Conservation (phyloP, 768 basidiomycete genomes). For the Boletus sp. region DNA sequence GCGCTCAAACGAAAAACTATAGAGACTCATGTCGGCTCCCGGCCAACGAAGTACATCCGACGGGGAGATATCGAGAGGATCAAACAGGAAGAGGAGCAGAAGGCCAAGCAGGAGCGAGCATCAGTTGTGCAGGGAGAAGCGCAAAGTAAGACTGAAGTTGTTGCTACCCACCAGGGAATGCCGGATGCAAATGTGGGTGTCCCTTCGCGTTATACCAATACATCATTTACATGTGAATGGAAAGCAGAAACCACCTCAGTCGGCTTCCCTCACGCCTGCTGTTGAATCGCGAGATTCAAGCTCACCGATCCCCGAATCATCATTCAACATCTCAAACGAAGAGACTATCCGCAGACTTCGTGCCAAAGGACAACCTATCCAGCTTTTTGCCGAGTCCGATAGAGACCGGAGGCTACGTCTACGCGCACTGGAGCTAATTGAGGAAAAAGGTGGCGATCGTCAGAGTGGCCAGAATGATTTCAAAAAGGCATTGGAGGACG, state of each 20-base stretch:
- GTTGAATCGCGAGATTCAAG: slow-evolving; percentile 35
- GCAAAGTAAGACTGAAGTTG: slow-evolving; percentile 11
- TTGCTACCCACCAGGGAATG: slow-evolving; percentile 25
- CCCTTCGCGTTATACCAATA: neutral
- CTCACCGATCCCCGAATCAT: slow-evolving; percentile 38
- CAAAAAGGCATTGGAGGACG: slow-evolving; percentile 83
- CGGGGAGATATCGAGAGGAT: slow-evolving; percentile 85
- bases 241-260: slow-evolving; percentile 46
- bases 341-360: slow-evolving; percentile 89
- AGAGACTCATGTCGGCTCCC: slow-evolving; percentile 41
- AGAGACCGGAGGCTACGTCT: slow-evolving; percentile 88
- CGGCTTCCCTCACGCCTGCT: slow-evolving; percentile 40
- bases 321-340: slow-evolving; percentile 90
- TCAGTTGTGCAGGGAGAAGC: slow-evolving; percentile 32
- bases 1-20: slow-evolving; percentile 82
- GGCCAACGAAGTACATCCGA: slow-evolving; percentile 85
- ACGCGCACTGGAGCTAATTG: slow-evolving; percentile 91
- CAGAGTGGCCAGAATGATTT: slow-evolving; percentile 94
- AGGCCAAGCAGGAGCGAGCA: slow-evolving; percentile 32
- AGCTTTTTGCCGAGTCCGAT: slow-evolving; percentile 93
- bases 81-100: slow-evolving; percentile 45
- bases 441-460: slow-evolving; percentile 79
- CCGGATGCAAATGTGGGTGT: slow-evolving; percentile 44
- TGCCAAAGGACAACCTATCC: slow-evolving; percentile 89
- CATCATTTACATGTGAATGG: slow-evolving; percentile 41